phyloP scores from a whole-genome alignment of 2,329 filamentous ascomycete species.

The Macroventuria anomochaeta region DNA sequence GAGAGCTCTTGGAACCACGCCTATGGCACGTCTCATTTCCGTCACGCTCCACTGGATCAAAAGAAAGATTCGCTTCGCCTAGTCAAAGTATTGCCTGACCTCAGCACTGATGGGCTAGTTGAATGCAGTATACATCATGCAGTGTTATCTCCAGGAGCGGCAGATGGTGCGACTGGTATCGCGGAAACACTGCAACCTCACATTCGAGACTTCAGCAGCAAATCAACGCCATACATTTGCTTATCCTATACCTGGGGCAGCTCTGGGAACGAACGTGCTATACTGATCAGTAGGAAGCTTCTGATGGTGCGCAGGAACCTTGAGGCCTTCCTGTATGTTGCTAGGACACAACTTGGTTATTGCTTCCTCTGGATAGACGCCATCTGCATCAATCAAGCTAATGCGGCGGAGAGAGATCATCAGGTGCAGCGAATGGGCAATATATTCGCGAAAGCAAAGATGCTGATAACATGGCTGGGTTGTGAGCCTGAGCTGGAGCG shows the following conservation, averaged over 20 bases:
- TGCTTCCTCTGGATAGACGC: conserved; percentile 5
- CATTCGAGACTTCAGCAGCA: not conserved
- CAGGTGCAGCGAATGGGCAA: conserved; percentile 6
- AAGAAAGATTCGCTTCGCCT: not conserved
- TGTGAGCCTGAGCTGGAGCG: not conserved
- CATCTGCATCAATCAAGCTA: conserved; percentile 1
- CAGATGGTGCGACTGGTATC: not conserved
- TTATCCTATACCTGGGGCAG: not conserved
- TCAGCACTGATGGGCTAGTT: not conserved
- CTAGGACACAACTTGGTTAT: not conserved
- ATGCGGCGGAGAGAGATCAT: not conserved
- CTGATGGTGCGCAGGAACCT: not conserved
- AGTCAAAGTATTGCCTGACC: not conserved
- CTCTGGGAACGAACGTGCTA: not conserved
- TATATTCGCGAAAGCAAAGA: not conserved
- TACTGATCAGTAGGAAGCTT: not conserved
- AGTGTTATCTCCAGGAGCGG: not conserved
- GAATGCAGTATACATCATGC: not conserved
- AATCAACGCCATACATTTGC: not conserved
- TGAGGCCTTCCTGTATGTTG: not conserved
- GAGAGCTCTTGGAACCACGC: not conserved
- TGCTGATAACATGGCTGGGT: not conserved
- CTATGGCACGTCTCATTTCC: not conserved
- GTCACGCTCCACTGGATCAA: not conserved
- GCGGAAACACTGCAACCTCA: not conserved